Conservation (phyloP, 768 basidiomycete species). For the Dendrothele bispora region DNA sequence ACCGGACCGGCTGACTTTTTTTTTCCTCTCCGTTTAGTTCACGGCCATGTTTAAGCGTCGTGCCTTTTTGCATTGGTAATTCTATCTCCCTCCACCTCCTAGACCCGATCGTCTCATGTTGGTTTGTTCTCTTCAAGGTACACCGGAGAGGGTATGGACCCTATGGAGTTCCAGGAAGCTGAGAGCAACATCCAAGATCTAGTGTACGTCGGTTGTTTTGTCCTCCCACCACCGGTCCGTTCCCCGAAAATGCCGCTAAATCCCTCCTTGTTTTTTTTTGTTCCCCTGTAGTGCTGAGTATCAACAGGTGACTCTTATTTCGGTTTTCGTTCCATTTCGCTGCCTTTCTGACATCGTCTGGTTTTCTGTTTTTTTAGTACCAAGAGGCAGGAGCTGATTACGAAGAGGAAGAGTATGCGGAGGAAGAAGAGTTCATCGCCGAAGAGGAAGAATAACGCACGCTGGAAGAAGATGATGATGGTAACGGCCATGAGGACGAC, state of each 20-base stretch:
- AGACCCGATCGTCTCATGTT: not conserved
- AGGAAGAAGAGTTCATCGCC: slow-evolving; percentile 12
- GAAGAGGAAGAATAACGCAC: slow-evolving; percentile 18
- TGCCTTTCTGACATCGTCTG: slow-evolving; percentile 2
- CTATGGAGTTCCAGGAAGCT: slow-evolving; percentile 83
- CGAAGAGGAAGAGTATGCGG: slow-evolving; percentile 32
- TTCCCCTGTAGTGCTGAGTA: slow-evolving; percentile 73
- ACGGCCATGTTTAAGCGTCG: slow-evolving; percentile 77
- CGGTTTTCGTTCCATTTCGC: not conserved
- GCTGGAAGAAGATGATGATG: no score
- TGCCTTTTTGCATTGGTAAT: slow-evolving; percentile 84
- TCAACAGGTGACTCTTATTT: slow-evolving; percentile 59
- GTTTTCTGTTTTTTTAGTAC: slow-evolving; percentile 37
- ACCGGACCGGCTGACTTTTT: not conserved
- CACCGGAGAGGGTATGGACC: slow-evolving; percentile 89
- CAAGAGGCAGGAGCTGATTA: slow-evolving; percentile 54
- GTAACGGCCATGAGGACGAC: no score
- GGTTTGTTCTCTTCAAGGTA: slow-evolving; percentile 42
- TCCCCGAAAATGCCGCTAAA: slow-evolving; percentile 1
- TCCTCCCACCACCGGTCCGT: slow-evolving; percentile 1
- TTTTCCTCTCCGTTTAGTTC: slow-evolving; percentile 48
- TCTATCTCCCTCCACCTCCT: not conserved
- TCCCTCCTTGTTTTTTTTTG: slow-evolving; percentile 7
- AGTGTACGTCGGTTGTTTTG: slow-evolving; percentile 63
- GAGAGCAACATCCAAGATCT: slow-evolving; percentile 82